Evolutionary conservation across 1,139 yeast species (phyloP).

Genomic region (Geotrichum bryndzae): DNA sequence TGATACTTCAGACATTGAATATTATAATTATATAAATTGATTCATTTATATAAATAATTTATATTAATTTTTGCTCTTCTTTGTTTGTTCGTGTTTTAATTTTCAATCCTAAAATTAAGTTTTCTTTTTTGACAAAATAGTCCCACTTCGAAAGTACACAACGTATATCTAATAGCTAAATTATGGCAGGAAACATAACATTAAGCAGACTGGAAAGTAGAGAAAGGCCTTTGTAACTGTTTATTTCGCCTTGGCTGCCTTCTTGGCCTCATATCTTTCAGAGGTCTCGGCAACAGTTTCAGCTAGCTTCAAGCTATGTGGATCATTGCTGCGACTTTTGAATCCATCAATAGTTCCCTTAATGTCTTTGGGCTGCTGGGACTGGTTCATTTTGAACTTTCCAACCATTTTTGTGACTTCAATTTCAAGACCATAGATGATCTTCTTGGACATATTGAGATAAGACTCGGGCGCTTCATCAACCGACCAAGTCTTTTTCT

Average conservation of each 20-base stretch:
- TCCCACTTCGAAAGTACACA: too few species aligned
- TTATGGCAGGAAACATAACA: background rate
- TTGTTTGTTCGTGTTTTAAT: too few species aligned
- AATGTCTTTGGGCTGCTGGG: slow-evolving; percentile 41
- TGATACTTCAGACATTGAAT: too few species aligned
- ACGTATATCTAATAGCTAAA: background rate
- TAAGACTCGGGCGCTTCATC: slow-evolving; percentile 54
- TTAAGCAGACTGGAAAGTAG: background rate
- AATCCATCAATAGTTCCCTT: slow-evolving; percentile 50
- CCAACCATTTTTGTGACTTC: slow-evolving; percentile 48
- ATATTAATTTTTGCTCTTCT: too few species aligned
- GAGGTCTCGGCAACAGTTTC: slow-evolving; percentile 6
- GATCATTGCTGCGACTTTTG: slow-evolving; percentile 4
- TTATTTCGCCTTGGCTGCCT: background rate
- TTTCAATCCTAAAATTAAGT: too few species aligned
- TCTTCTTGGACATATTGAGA: slow-evolving; percentile 43
- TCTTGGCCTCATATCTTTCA: slow-evolving; percentile 8
- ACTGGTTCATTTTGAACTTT: slow-evolving; percentile 60
- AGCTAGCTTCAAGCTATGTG: slow-evolving; percentile 5
- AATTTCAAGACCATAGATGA: slow-evolving; percentile 56
- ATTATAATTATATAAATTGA: too few species aligned
- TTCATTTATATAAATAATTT: too few species aligned
- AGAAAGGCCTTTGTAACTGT: background rate
- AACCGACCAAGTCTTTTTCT: slow-evolving; percentile 48
- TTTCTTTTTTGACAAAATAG: too few species aligned